Evolutionary conservation across 768 basidiomycete genomes (phyloP).

Genomic region (Pisolithus sp.): DNA sequence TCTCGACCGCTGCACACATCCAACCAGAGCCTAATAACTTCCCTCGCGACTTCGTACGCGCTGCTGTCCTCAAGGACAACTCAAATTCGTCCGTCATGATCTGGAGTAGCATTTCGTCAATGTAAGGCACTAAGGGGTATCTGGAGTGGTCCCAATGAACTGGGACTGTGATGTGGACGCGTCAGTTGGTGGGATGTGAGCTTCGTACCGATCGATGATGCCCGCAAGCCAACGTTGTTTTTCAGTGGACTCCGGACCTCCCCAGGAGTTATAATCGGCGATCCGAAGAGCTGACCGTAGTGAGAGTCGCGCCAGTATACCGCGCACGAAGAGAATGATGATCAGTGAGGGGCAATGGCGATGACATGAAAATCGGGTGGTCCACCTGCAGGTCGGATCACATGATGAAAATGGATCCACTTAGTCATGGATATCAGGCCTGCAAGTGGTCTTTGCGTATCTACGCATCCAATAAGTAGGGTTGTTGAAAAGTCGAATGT

Average conservation of each 20-base stretch:
- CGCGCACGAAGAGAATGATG: constrained; percentile 76
- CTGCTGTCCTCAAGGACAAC: constrained; percentile 78
- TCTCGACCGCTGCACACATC: constrained; percentile 38
- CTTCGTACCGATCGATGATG: constrained; percentile 71
- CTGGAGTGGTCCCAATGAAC: constrained; percentile 32
- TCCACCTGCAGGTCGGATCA: too few relatives aligned
- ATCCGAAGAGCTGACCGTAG: constrained; percentile 83
- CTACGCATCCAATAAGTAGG: too few relatives aligned
- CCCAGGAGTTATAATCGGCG: constrained; percentile 84
- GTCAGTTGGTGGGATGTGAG: constrained; percentile 33
- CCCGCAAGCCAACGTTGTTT: constrained; percentile 87
- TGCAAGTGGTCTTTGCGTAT: too few relatives aligned
- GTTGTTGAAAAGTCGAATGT: too few relatives aligned
- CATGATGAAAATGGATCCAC: too few relatives aligned
- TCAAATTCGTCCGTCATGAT: constrained; percentile 88
- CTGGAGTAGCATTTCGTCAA: constrained; percentile 78
- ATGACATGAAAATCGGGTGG: neutral
- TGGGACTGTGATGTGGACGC: constrained; percentile 3
- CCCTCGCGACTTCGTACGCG: constrained; percentile 62
- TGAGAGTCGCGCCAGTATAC: constrained; percentile 73
- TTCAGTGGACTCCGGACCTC: constrained; percentile 60
- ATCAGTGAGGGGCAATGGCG: constrained; percentile 38
- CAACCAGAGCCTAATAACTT: constrained; percentile 66
- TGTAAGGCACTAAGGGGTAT: constrained; percentile 69
- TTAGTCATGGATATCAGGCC: too few relatives aligned